Base-by-base conservation (phyloP, 2,329 filamentous ascomycete species). In the Ophiostoma angusticollis region DNA sequence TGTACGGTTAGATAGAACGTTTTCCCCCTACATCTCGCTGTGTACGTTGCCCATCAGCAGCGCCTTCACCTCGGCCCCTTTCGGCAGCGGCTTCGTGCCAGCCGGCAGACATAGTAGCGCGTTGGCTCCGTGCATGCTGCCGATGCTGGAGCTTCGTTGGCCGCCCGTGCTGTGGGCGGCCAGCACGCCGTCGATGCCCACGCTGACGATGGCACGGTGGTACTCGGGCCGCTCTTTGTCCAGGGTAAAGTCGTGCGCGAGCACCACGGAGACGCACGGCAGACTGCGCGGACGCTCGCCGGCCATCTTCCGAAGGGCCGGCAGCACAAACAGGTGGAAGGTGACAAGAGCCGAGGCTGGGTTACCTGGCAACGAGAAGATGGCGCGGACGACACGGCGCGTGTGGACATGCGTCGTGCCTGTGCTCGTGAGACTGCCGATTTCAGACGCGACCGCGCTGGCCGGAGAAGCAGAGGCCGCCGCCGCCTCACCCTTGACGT, bases 291-390 rank as follows among this genome's bases (percentile, higher is more conserved):
- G 76, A 29, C 59, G 60, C 17, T 86, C 64, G 0, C 87, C 91
- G 9, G 76, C 70, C 49, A 82, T 68, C 48, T 81, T 77, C 52
- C 93, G 85, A 43, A 98, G 62, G 1, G 83, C 78, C 0, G 91
- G 91, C 9, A 98, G 67, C 8, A 96, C 86, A 58, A 98, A 96
- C 2, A 98, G 72, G 53, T 96, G 84, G 52, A 93, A 85, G 0
- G 89, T 93, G 9, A 96, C 91, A 2, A 95, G 69, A 0, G 91
- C 89, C 3, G 83, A 91, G 2, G 89, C 91, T 0, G 91, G 91
- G 55, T 98, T 98, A 0, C 91, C 91, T 0, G 91, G 91, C 0
- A 98, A 68, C 0, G 84, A 84, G 61, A 98, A 98, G 47, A 98
- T 74, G 42, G 80, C 69, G 54, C 83, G 86, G 2, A 62, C 63